Evolutionary conservation across 768 basidiomycete genomes (phyloP), one percentile per base, ranked within the genome.

Genomic region (Trametes maxima): DNA sequence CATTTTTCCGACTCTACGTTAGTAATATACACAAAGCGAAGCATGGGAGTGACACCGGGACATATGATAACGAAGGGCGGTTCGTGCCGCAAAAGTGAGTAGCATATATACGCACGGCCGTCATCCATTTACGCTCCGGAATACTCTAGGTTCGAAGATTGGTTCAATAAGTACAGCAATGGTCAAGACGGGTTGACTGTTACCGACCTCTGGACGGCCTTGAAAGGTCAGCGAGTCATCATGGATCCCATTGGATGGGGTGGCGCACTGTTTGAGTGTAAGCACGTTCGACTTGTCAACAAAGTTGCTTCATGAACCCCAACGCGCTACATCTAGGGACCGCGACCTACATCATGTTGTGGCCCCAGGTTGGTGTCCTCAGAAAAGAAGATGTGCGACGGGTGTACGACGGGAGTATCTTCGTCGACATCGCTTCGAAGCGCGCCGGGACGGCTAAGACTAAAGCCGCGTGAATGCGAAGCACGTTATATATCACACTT

Each of bases 1-100:
- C 79, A 0, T 72, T 78, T 57, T 76, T 78, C 67, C 71, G 79
- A 43, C 70, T 80, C 63, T 72, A 72, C 53, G 25, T 80, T 43
- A 54, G 28, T 42, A 67, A 68, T 59, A 75, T 78, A 46, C 75
- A 78, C 50, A 69, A 72, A 28, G 67, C 65, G 52, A 78, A 79
- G 65, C 80, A 81, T 61, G 80, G 79, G 1, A 75, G 74, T 19
- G 80, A 80, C 68, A 76, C 77, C 14, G 78, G 76, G n/a, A 56
- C 66, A 4, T 79, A 78, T 59, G 76, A 78, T 57, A 72, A 72
- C 53, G 75, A 78, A 62, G 79, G 79, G 1, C 72, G 77, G 1
- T 80, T 79, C 69, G 55, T 76, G 42, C 72, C 77, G 12, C 73
- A 74, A 60, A 73, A 73, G 60, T 67, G 42, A 14, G 57, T 35